phyloP scores from a whole-genome alignment of 1,284 basidiomycete species.

The Puccinia polysora region DNA sequence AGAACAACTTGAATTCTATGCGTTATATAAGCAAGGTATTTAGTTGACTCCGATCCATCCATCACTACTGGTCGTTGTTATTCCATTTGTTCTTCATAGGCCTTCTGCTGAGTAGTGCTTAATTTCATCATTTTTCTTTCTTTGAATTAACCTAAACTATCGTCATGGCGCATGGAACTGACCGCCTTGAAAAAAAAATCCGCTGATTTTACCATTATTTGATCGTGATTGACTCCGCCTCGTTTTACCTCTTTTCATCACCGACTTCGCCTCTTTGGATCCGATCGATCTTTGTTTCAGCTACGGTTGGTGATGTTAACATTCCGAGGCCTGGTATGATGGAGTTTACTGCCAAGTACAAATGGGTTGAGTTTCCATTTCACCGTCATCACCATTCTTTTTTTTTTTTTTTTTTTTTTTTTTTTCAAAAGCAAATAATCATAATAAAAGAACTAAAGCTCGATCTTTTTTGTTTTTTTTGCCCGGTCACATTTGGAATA shows the following conservation, averaged over 20 bases:
- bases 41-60: no score
- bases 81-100: background rate
- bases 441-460: background rate
- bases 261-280: no score
- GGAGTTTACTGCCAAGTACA: slow-evolving; percentile 21
- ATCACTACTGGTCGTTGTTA: background rate
- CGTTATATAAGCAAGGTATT: slow-evolving; percentile 30
- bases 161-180: no score
- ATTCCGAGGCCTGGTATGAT: slow-evolving; percentile 29
- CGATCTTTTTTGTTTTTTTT: background rate
- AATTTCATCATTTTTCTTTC: no score
- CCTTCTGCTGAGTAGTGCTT: no score
- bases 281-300: slow-evolving; percentile 17
- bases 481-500: no score
- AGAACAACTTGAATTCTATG: slow-evolving; percentile 53
- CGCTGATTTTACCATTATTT: no score
- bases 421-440: background rate
- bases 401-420: background rate
- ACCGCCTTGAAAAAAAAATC: no score
- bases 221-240: no score
- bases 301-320: slow-evolving; percentile 37
- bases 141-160: no score
- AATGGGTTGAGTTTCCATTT: slow-evolving; percentile 30
- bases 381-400: background rate
- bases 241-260: no score